These are phyloP conservation scores for Ophiostoma himal-ulmi DNA, from an alignment of 2,329 filamentous ascomycete genomes.

Conservation along the genomic window DNA sequence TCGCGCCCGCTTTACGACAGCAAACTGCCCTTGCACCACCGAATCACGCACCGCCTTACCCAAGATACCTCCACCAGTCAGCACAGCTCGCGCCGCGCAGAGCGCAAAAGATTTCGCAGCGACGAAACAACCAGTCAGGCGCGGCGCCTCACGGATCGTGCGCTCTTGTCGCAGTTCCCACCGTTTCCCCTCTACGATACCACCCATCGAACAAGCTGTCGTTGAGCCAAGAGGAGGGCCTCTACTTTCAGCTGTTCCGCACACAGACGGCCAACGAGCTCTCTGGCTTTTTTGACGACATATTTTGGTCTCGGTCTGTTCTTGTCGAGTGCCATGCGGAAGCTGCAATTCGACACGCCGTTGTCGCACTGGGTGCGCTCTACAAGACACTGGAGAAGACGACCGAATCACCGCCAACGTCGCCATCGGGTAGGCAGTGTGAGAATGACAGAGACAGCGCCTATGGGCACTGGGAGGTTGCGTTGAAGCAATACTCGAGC, in stretches of 20 bases:
- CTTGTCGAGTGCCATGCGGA: slow-evolving; percentile 59
- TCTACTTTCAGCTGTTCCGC: slow-evolving; percentile 59
- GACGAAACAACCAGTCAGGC: slow-evolving; percentile 32
- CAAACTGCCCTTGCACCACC: not conserved
- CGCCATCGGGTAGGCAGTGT: slow-evolving; percentile 35
- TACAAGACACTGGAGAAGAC: slow-evolving; percentile 61
- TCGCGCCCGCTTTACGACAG: not conserved
- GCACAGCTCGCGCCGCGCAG: slow-evolving; percentile 16
- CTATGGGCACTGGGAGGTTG: slow-evolving; percentile 52
- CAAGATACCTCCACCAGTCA: not conserved
- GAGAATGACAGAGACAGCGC: slow-evolving; percentile 32
- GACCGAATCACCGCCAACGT: slow-evolving; percentile 45
- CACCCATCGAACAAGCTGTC: slow-evolving; percentile 40
- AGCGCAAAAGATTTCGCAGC: slow-evolving; percentile 22
- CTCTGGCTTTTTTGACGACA: slow-evolving; percentile 61
- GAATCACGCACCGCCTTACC: not conserved
- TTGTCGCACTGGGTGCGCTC: slow-evolving; percentile 59
- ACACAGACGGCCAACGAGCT: slow-evolving; percentile 56
- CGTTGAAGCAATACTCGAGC: slow-evolving; percentile 53
- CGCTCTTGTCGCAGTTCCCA: slow-evolving; percentile 34
- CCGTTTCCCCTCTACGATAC: slow-evolving; percentile 30
- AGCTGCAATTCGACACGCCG: slow-evolving; percentile 57
- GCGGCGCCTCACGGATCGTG: slow-evolving; percentile 12
- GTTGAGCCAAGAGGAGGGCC: slow-evolving; percentile 47
- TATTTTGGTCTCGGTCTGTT: slow-evolving; percentile 60